Base-by-base conservation (phyloP, 2,329 filamentous ascomycete species). In the Phyllosticta citrichinensis region DNA sequence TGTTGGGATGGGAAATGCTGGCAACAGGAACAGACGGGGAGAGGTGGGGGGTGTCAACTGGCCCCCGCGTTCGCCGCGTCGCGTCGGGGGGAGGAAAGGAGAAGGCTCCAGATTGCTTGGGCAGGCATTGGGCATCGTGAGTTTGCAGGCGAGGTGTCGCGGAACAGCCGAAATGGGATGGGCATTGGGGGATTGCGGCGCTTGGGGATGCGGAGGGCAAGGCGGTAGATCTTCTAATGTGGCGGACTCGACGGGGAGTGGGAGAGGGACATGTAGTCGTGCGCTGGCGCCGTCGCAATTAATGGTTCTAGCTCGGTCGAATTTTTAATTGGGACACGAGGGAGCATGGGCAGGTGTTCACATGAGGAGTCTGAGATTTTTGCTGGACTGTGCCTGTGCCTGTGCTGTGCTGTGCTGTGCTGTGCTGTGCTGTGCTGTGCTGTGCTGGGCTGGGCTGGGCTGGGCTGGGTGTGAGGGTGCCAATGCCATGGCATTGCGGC, bases 311-410 rank as follows among this genome's bases (percentile, higher is more conserved):
- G 51, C 51, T 60, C 58, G 58, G 58, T 53, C 52, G 55, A 60
- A 60, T 60, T 60, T 56, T 53, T 60, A 60, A 52, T 60, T 51
- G 51, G 51, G 58, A 51, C 58, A 60, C 53, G 30, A 52, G 22
- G 17, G 19, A 51, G 47, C 55, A 52, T 54, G 53, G 58, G 58
- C 52, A 19, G 52, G 33, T 40, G 33, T 40, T 40, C 33, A 40
- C 14, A 17, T 40, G 33, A 40, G 33, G 33, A 12, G 14, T 40
- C 33, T 12, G 14, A 40, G 14, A 14, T 40, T 17, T 40, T 17
- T 17, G 33, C 11, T 14, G 33, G 11, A 40, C 33, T 17, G 33
- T 40, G 33, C 33, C 30, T 3, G 53, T 55, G 52, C 33, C 58
- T 51, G 58, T 27, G 25, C 25, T 8, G 25, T 27, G 25, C 25